Evolutionary conservation across 495 filamentous ascomycete species (phyloP).

Genomic region (Bacidia gigantensis): DNA sequence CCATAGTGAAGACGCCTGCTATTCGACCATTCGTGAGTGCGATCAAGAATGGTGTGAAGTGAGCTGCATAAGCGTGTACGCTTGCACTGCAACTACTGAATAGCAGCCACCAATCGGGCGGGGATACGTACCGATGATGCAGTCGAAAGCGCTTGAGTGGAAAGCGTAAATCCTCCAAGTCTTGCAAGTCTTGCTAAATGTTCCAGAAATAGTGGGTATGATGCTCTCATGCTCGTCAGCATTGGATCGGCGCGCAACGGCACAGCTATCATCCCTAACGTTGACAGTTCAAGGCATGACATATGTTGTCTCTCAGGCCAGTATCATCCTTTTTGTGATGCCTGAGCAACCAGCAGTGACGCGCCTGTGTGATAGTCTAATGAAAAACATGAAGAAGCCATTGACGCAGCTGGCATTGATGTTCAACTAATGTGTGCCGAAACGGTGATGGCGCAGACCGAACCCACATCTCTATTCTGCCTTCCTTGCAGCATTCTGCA

Average conservation of each 20-base stretch:
- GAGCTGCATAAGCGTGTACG: conserved; percentile 1
- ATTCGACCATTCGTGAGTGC: background rate
- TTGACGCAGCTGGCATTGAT: background rate
- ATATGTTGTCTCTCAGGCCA: too few species aligned
- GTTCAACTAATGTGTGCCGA: background rate
- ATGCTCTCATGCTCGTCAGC: background rate
- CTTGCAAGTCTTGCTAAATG: background rate
- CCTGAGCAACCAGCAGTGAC: too few species aligned
- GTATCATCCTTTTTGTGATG: too few species aligned
- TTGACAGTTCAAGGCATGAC: background rate
- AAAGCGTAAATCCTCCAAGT: background rate
- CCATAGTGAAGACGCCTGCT: conserved; percentile 2
- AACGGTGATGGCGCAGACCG: background rate
- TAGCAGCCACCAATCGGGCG: background rate
- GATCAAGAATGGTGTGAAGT: conserved; percentile 1
- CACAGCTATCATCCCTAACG: background rate
- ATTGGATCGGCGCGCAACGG: conserved; percentile 6
- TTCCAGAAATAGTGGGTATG: conserved; percentile 6
- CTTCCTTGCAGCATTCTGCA: too few species aligned
- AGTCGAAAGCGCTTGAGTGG: background rate
- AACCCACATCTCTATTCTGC: background rate
- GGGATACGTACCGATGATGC: background rate
- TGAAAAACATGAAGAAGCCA: too few species aligned
- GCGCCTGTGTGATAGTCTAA: too few species aligned
- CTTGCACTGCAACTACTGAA: background rate